A percentile compares a stretch with the other conserved stretches of the same genome.
These are phyloP conservation scores for Pseudohalonectria lignicola DNA, from an alignment of 2,329 filamentous ascomycete genomes.

Conservation along the genomic window DNA sequence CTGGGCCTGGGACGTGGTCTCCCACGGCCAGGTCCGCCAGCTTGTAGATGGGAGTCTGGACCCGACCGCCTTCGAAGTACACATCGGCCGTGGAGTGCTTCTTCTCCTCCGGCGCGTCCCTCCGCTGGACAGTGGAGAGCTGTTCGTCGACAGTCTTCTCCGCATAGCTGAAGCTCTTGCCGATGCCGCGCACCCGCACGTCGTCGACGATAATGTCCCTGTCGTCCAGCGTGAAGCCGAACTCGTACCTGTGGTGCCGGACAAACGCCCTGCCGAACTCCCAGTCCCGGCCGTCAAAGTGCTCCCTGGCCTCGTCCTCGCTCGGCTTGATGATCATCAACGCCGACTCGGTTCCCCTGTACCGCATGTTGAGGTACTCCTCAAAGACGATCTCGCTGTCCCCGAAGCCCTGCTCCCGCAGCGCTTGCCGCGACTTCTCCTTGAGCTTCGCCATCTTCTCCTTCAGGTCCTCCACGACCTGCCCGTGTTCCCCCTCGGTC, in stretches of 20 bases:
- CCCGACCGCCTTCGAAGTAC: constrained; percentile 42
- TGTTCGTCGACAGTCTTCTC: constrained; percentile 81
- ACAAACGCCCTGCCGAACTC: constrained; percentile 57
- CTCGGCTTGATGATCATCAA: constrained; percentile 48
- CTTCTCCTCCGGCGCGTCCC: constrained; percentile 34
- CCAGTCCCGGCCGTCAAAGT: constrained; percentile 34
- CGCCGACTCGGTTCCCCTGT: constrained; percentile 79
- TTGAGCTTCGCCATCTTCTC: constrained; percentile 71
- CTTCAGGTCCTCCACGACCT: constrained; percentile 30
- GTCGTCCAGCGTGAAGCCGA: constrained; percentile 55
- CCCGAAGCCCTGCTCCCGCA: constrained; percentile 70
- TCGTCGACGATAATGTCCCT: constrained; percentile 64
- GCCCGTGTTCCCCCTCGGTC: constrained; percentile 26
- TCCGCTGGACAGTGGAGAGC: constrained; percentile 54
- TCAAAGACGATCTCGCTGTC: constrained; percentile 69
- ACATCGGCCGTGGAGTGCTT: constrained; percentile 34
- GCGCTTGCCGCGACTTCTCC: constrained; percentile 34
- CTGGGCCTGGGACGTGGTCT: constrained; percentile 50
- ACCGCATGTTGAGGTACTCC: constrained; percentile 88
- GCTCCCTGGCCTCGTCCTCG: not conserved
- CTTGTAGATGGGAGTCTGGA: constrained; percentile 56
- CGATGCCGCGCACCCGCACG: constrained; percentile 57
- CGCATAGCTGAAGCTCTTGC: constrained; percentile 49
- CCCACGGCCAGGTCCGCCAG: constrained; percentile 50
- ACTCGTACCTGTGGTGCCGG: constrained; percentile 60